Evolutionary conservation across 2,329 filamentous ascomycete species (phyloP).

Genomic region (Aspergillus sp.): DNA sequence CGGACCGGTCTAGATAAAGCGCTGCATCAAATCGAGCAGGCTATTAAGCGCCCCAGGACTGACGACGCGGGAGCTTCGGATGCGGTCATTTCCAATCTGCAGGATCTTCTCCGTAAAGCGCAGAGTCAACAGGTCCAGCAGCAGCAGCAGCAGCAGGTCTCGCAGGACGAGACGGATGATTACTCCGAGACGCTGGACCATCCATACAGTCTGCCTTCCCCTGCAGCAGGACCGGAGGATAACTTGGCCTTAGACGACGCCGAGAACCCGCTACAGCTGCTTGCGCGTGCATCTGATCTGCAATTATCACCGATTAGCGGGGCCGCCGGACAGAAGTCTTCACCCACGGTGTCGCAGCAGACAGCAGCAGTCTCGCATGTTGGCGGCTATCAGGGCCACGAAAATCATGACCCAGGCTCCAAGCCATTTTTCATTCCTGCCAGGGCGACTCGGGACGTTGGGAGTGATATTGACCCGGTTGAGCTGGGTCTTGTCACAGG

Average conservation of each 20-base stretch:
- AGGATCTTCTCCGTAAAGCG: conserved; percentile 44
- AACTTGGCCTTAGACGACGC: conserved; percentile 60
- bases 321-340: conserved; percentile 14
- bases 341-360: conserved; percentile 29
- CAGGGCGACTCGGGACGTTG: conserved; percentile 55
- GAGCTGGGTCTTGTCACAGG: conserved; percentile 60
- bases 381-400: background rate
- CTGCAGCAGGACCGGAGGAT: conserved; percentile 34
- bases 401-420: conserved; percentile 24
- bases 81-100: conserved; percentile 37
- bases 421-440: conserved; percentile 60
- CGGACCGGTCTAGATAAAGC: conserved; percentile 66
- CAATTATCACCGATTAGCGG: conserved; percentile 42
- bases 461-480: conserved; percentile 59
- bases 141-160: conserved; percentile 16
- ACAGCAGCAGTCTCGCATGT: conserved; percentile 21
- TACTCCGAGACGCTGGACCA: conserved; percentile 25
- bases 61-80: conserved; percentile 36
- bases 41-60: conserved; percentile 49
- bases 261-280: conserved; percentile 64
- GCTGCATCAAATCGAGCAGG: conserved; percentile 65
- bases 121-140: conserved; percentile 19
- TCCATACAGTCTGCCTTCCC: conserved; percentile 13
- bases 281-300: conserved; percentile 64
- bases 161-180: conserved; percentile 18